A percentile compares a stretch with the other conserved stretches of the same genome.
phyloP scores from a whole-genome alignment of 2,329 filamentous ascomycete species.

The Verticillium nubilum region DNA sequence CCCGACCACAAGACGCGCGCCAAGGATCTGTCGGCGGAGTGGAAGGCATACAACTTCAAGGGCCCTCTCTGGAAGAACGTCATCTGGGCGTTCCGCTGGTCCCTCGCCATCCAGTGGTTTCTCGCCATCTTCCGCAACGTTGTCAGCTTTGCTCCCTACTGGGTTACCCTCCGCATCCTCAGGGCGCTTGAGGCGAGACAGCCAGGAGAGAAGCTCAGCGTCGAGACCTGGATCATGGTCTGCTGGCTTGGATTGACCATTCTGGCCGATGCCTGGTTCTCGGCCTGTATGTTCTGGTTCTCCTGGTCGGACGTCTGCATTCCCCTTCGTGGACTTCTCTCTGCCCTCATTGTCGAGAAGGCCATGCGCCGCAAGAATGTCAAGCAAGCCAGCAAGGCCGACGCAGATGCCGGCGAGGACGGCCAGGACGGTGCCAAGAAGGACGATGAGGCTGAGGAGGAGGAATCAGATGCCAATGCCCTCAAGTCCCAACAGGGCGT shows the following conservation, averaged over 20 bases:
- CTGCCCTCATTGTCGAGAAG: conserved; percentile 71
- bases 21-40: conserved; percentile 43
- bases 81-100: conserved; percentile 48
- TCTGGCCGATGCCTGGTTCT: conserved; percentile 53
- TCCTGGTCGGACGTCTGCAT: conserved; percentile 57
- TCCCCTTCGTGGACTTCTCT: conserved; percentile 64
- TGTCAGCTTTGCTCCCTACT: conserved; percentile 65
- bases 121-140: conserved; percentile 49
- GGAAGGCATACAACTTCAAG: conserved; percentile 33
- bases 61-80: conserved; percentile 55
- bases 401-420: conserved; percentile 24
- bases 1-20: conserved; percentile 51
- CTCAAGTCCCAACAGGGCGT: conserved; percentile 58
- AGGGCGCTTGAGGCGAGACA: conserved; percentile 54
- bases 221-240: conserved; percentile 64
- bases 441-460: conserved; percentile 7
- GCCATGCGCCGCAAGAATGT: conserved; percentile 72
- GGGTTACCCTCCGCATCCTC: conserved; percentile 62
- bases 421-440: conserved; percentile 7
- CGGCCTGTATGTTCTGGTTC: conserved; percentile 63
- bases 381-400: conserved; percentile 52
- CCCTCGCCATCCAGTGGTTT: conserved; percentile 53
- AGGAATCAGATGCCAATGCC: conserved; percentile 12
- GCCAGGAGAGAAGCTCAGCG: conserved; percentile 35
- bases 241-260: conserved; percentile 56